Evolutionary conservation across 352 stramenopile genomes (phyloP), one percentile per base, ranked within the genome.

Genomic region (Phytophthora vignae): DNA sequence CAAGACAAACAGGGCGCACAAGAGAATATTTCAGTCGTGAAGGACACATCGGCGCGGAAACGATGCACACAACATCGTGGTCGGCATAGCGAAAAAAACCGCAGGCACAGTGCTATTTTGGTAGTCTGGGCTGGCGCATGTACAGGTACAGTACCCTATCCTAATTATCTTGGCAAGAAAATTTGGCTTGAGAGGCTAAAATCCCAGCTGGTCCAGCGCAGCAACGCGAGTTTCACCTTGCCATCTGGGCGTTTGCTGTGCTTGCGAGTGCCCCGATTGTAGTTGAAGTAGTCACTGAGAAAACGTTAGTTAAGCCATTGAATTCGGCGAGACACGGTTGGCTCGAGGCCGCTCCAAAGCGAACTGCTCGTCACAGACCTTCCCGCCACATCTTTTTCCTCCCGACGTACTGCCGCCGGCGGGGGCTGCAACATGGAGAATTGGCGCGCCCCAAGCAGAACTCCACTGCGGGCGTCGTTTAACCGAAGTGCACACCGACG

Each of bases 311-410:
- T 29, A 29, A 59, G n/a, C 58, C 61, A 48, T 38, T 66, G 61
- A 67, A 76, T 76, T 53, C 62, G 55, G 69, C 56, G 61, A 74
- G 55, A 63, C 67, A 74, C 67, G 60, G 67, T 69, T 44, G 63
- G 27, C 25, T 60, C 42, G 50, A 22, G 27, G 40, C 14, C 12
- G 12, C 33, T 53, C 22, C 38, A 15, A 25, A 19, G 38, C 40
- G 40, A 63, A 46, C 48, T 38, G 40, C 62, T 63, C 61, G 38
- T 62, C 61, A 62, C 19, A 7, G 29, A 50, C 42, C 46, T 50
- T 42, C 25, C 25, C 33, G 33, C 53, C 61, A 56, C 61, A 68
- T 68, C 52, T 68, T 56, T 62, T 68, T 68, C 27, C 40, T 68
- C n/a, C 42, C 29, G 36, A n/a, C 36, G 15, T 54, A 55, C 44